These are phyloP conservation scores for Ceratobasidium sp. DNA, from an alignment of 1,284 basidiomycete genomes.

Conservation along the genomic window DNA sequence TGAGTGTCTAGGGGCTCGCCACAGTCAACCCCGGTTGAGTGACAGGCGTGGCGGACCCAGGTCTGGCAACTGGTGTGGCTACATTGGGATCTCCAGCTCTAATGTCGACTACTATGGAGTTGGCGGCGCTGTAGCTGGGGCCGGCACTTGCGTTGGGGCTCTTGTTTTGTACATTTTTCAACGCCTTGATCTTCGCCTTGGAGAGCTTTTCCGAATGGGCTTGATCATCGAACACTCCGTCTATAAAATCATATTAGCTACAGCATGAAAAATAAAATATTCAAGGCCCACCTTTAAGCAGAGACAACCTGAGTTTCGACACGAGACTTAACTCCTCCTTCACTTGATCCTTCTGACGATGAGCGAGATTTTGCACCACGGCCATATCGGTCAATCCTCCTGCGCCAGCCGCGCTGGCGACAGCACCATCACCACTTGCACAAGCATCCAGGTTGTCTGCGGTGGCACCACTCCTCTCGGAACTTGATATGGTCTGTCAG, in stretches of 20 bases:
- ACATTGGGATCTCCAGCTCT: constrained; percentile 41
- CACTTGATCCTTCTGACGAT: constrained; percentile 95
- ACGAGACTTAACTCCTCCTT: constrained; percentile 91
- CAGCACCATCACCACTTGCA: constrained; percentile 59
- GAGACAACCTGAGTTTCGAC: constrained; percentile 89
- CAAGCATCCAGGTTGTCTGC: constrained; percentile 62
- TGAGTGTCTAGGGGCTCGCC: constrained; percentile 65
- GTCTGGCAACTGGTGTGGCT: constrained; percentile 43
- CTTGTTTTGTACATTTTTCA: constrained; percentile 63
- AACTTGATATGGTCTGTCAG: constrained; percentile 91
- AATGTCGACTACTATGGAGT: constrained; percentile 5
- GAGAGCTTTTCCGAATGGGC: constrained; percentile 89
- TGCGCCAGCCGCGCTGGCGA: constrained; percentile 73
- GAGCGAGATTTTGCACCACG: constrained; percentile 96
- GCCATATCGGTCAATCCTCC: constrained; percentile 90
- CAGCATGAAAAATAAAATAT: constrained; percentile 4
- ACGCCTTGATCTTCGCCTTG: constrained; percentile 80
- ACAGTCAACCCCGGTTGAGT: constrained; percentile 70
- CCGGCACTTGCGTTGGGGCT: constrained; percentile 26
- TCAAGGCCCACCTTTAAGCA: constrained; percentile 79
- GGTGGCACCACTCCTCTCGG: constrained; percentile 90
- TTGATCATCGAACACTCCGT: constrained; percentile 94
- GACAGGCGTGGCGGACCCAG: constrained; percentile 57
- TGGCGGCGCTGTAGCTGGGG: constrained; percentile 18
- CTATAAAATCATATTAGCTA: constrained; percentile 57